These are phyloP conservation scores for Kregervanrija pseudodelftensis DNA, from an alignment of 805 yeast species.

Conservation along the genomic window DNA sequence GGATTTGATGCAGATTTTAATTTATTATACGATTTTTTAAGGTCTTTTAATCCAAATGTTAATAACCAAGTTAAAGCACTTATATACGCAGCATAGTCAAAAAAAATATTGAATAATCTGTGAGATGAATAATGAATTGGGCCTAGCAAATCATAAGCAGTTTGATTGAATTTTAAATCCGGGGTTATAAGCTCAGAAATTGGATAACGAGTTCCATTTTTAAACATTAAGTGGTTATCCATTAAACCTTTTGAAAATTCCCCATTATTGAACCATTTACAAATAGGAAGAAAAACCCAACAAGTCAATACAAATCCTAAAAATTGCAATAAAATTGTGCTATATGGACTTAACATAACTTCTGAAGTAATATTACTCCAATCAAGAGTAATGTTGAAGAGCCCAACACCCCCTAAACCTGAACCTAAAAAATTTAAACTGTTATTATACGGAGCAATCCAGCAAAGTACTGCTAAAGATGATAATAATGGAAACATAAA, in stretches of 20 bases:
- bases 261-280: slow-evolving; percentile 33
- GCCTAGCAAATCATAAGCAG: slow-evolving; percentile 39
- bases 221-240: slow-evolving; percentile 36
- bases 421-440: slow-evolving; percentile 40
- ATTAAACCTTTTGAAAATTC: slow-evolving; percentile 34
- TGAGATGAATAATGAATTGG: slow-evolving; percentile 43
- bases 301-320: slow-evolving; percentile 39
- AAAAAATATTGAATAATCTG: slow-evolving; percentile 43
- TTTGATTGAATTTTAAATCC: slow-evolving; percentile 34
- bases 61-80: slow-evolving; percentile 41
- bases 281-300: slow-evolving; percentile 42
- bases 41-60: slow-evolving; percentile 20
- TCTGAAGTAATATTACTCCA: slow-evolving; percentile 48
- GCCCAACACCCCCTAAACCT: slow-evolving; percentile 48
- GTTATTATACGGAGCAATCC: slow-evolving; percentile 38
- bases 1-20: neutral
- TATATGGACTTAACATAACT: slow-evolving; percentile 44
- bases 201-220: slow-evolving; percentile 36
- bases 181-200: slow-evolving; percentile 33
- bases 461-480: slow-evolving; percentile 42
- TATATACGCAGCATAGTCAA: slow-evolving; percentile 45
- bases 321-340: slow-evolving; percentile 45
- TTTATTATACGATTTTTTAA: slow-evolving; percentile 10
- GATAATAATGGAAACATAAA: slow-evolving; percentile 41
- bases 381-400: slow-evolving; percentile 40